phyloP scores from a whole-genome alignment of 2,329 filamentous ascomycete species.

The Huntiella omanensis region DNA sequence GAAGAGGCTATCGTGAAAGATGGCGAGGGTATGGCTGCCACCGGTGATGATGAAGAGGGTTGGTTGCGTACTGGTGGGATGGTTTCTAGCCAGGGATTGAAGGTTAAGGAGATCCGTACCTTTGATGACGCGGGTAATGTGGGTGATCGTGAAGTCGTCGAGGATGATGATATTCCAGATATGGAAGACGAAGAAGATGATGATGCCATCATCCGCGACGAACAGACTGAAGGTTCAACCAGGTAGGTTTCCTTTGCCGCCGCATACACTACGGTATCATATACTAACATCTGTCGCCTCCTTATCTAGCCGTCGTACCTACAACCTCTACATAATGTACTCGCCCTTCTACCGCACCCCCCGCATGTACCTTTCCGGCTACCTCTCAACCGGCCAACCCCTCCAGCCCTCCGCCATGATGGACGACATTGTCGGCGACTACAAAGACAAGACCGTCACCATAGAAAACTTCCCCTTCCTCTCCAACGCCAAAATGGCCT shows the following conservation, averaged over 20 bases:
- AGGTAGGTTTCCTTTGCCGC: conserved; percentile 3
- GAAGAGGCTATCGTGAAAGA: conserved; percentile 76
- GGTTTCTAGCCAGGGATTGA: conserved; percentile 54
- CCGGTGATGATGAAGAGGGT: conserved; percentile 54
- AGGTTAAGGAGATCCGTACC: conserved; percentile 64
- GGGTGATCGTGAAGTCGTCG: conserved; percentile 54
- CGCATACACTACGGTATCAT: neutral
- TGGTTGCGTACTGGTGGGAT: conserved; percentile 80
- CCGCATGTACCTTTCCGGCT: conserved; percentile 85
- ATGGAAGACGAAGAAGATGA: conserved; percentile 98
- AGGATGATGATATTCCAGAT: conserved; percentile 77
- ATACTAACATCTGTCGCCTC: conserved; percentile 10
- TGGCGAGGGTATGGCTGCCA: conserved; percentile 41
- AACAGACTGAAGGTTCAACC: conserved; percentile 6
- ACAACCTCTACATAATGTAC: conserved; percentile 97
- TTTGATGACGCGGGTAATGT: conserved; percentile 80
- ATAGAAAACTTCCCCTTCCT: conserved; percentile 96
- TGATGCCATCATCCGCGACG: conserved; percentile 81
- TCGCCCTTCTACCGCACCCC: conserved; percentile 92
- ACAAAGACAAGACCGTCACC: conserved; percentile 97
- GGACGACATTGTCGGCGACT: conserved; percentile 91
- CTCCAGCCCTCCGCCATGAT: conserved; percentile 76
- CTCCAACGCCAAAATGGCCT: conserved; percentile 83
- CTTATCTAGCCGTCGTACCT: conserved; percentile 63
- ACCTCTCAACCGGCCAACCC: conserved; percentile 59